phyloP scores from a whole-genome alignment of 2,329 filamentous ascomycete species.

The Phaeosphaeriaceae sp. region DNA sequence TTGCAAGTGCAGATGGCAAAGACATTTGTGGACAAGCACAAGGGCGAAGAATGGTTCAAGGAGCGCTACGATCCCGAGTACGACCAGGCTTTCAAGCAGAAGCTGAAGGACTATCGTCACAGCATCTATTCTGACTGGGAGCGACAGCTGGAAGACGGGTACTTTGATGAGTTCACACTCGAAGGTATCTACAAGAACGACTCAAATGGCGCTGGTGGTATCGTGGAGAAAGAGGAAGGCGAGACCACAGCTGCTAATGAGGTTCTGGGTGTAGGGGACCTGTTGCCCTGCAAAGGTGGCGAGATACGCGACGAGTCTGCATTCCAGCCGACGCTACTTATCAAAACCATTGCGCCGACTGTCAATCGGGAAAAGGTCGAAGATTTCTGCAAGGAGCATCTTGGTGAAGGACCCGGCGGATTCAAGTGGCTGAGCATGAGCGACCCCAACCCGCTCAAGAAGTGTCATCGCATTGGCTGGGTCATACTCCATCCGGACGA shows the following conservation, averaged over 20 bases:
- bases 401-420: slow-evolving; percentile 88
- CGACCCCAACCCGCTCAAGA: slow-evolving; percentile 95
- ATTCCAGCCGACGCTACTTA: slow-evolving; percentile 88
- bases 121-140: slow-evolving; percentile 87
- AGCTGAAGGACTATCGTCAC: slow-evolving; percentile 80
- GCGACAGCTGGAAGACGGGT: slow-evolving; percentile 80
- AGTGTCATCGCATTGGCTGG: slow-evolving; percentile 98
- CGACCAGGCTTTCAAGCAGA: slow-evolving; percentile 74
- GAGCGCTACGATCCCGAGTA: slow-evolving; percentile 91
- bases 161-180: slow-evolving; percentile 92
- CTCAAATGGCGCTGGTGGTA: slow-evolving; percentile 82
- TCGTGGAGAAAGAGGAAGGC: slow-evolving; percentile 93
- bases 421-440: slow-evolving; percentile 97
- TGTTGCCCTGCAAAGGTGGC: slow-evolving; percentile 81
- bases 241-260: slow-evolving; percentile 92
- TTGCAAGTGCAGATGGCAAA: slow-evolving; percentile 79
- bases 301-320: slow-evolving; percentile 90
- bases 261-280: slow-evolving; percentile 88
- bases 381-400: slow-evolving; percentile 90
- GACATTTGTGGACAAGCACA: slow-evolving; percentile 88
- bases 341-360: slow-evolving; percentile 97
- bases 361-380: slow-evolving; percentile 94
- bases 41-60: slow-evolving; percentile 96
- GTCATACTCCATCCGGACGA: slow-evolving; percentile 88
- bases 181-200: slow-evolving; percentile 95